Evolutionary conservation across 2,329 filamentous ascomycete species (phyloP).

Genomic region (Mycosphaerella arachidis): DNA sequence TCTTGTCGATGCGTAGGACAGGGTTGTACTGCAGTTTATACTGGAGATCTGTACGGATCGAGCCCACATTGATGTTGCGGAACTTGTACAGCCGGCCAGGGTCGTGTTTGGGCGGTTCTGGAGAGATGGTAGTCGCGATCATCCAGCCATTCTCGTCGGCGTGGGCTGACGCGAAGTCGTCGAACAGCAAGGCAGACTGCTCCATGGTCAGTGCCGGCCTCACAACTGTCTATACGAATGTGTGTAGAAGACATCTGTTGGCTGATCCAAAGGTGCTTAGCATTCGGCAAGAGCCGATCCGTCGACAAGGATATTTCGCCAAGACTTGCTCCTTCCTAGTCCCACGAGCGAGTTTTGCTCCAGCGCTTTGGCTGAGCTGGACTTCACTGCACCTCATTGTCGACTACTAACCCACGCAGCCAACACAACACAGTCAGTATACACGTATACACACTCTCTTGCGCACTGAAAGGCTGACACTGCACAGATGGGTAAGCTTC

Average conservation of each 20-base stretch:
- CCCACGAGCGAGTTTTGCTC: background rate
- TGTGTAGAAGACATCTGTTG: background rate
- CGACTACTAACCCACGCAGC: conserved; percentile 7
- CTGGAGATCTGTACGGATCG: conserved; percentile 65
- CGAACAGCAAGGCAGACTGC: conserved; percentile 50
- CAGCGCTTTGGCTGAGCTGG: background rate
- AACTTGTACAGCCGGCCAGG: conserved; percentile 65
- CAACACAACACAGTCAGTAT: conserved; percentile 28
- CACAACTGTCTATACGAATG: conserved; percentile 41
- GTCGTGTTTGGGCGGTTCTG: conserved; percentile 59
- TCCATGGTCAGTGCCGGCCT: background rate
- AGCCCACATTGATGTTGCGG: conserved; percentile 63
- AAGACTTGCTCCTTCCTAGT: background rate
- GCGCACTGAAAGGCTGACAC: conserved; percentile 25
- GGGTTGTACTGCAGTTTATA: conserved; percentile 64
- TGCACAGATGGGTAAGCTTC: conserved; percentile 58
- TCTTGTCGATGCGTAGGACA: conserved; percentile 37
- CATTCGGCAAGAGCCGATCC: background rate
- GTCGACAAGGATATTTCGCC: background rate
- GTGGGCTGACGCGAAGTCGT: conserved; percentile 68
- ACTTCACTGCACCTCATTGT: background rate
- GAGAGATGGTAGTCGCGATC: conserved; percentile 70
- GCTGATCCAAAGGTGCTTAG: background rate
- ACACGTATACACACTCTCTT: background rate
- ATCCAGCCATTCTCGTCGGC: conserved; percentile 66